Base-by-base conservation (phyloP, 768 basidiomycete species). In the Serendipita vermifera region DNA sequence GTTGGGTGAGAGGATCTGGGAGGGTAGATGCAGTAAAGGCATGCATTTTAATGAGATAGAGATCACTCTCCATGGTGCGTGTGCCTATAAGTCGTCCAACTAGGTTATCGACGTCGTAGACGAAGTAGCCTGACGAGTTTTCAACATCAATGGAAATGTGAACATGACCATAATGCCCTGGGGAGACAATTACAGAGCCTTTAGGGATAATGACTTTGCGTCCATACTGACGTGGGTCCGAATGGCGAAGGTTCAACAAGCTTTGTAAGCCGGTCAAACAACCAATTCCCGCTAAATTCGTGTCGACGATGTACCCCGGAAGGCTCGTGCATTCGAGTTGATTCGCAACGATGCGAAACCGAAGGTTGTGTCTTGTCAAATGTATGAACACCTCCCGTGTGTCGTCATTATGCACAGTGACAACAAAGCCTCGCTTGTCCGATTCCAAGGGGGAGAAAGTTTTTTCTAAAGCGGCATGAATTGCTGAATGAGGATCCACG, bases 11-110 rank as follows among this genome's bases (percentile, higher is more conserved):
- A 3, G 74, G 73, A 63, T 78, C 77, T 7, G 67, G 65, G 13
- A 73, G 62, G 39, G 68, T 69, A 40, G 71, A 68, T 20, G 72
- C 71, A 2, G 71, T 77, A 2, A 75, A 57, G 15, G 74, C 72
- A 41, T 79, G 77, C 15, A 79, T 65, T 48, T 74, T 73, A 2
- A 70, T 64, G 41, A 65, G 67, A 55, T 67, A 74, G 6, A 76
- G 63, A 36, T 62, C 62, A 57, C 63, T 65, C 1, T 58, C 59
- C 33, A 70, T 41, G 22, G 60, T 66, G 2, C 48, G 59, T 7
- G 65, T 66, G 2, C 67, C 65, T 5, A 54, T 57, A 20, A 72
- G 60, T 38, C 64, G 63, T 1, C 69, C 66, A 7, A 73, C 58
- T 13, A 64, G 58, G 9, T 57, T 55, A 48, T 73, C 64, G 3